These are phyloP conservation scores for Tilletia setariae DNA, from an alignment of 1,284 basidiomycete genomes.

Conservation along the genomic window DNA sequence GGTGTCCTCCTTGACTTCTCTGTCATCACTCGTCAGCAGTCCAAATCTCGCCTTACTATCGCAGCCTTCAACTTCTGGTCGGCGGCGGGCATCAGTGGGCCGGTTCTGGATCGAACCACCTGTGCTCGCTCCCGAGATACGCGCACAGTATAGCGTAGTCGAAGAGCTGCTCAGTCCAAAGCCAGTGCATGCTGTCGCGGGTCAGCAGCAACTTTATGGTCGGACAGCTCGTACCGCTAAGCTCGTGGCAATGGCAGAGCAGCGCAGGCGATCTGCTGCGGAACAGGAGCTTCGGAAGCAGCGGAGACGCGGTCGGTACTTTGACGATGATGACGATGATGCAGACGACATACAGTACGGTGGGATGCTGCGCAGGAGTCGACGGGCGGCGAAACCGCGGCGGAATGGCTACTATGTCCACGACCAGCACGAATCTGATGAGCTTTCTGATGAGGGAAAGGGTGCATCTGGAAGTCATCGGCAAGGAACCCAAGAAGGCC, in stretches of 20 bases:
- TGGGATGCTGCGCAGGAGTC: too few species aligned
- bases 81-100: too few species aligned
- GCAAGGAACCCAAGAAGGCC: too few species aligned
- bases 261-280: neutral
- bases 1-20: neutral
- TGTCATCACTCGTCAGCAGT: neutral
- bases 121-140: neutral
- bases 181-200: neutral
- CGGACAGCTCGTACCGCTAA: neutral
- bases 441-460: neutral
- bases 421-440: neutral
- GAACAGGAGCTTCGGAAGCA: neutral
- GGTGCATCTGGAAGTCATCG: neutral
- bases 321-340: neutral
- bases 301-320: neutral
- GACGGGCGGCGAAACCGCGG: neutral
- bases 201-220: neutral
- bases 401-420: neutral
- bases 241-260: neutral
- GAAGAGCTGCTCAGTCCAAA: neutral
- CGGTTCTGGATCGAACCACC: constrained; percentile 12
- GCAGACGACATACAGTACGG: neutral
- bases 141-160: neutral
- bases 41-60: neutral
- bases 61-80: neutral